Conservation (phyloP, 305 asterid genomes). For the Petunia hybrid region DNA sequence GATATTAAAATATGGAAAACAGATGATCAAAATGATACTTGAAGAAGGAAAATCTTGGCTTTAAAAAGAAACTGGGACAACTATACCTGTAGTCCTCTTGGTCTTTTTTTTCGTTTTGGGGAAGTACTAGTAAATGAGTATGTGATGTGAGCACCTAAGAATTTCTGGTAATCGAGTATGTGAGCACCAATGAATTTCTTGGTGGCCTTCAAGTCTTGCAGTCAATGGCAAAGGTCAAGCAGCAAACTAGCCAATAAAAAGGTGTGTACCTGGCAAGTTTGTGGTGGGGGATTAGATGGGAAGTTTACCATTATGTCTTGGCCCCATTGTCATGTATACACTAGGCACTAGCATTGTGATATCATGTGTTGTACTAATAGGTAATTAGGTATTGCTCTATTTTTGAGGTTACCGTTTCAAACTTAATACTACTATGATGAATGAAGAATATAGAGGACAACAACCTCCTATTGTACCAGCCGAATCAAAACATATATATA, state of each 20-base stretch:
- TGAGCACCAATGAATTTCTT: not conserved
- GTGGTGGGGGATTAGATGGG: not conserved
- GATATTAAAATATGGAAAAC: not conserved
- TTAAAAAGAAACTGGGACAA: not conserved
- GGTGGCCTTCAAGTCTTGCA: not conserved
- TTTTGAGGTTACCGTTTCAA: too few species aligned
- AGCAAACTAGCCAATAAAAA: not conserved
- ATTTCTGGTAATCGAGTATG: not conserved
- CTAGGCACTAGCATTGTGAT: too few species aligned
- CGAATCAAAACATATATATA: too few species aligned
- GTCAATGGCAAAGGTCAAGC: conserved; percentile 26
- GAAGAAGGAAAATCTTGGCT: not conserved
- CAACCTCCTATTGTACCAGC: too few species aligned
- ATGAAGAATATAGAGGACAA: too few species aligned
- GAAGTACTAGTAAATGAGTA: conserved; percentile 5
- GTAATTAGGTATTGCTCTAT: too few species aligned
- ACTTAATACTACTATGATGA: too few species aligned
- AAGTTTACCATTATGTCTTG: too few species aligned
- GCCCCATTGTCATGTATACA: too few species aligned
- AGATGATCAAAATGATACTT: not conserved
- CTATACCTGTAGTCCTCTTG: not conserved
- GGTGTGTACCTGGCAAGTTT: not conserved
- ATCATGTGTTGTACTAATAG: too few species aligned
- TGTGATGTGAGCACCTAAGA: not conserved
- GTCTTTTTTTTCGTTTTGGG: not conserved